phyloP scores from a whole-genome alignment of 148 eudicot genomes.

The Vaccinium vitisidaea region DNA sequence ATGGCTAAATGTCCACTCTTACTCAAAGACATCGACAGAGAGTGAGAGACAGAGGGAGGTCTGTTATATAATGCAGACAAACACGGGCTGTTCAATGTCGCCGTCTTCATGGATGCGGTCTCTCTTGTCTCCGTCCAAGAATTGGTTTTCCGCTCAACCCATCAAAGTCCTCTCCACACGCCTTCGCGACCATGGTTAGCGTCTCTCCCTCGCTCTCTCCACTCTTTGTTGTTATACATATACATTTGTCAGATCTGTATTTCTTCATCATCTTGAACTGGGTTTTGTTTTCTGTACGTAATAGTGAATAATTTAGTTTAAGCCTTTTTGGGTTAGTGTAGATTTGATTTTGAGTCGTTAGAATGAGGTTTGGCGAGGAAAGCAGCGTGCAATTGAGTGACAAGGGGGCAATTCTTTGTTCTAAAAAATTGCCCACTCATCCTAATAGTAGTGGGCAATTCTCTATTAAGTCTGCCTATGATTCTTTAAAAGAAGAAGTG shows the following conservation, averaged over 20 bases:
- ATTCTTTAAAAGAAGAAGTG: too few relatives aligned
- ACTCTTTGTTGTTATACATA: background rate
- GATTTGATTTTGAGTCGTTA: background rate
- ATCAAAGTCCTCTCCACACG: constrained; percentile 16
- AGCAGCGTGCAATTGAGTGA: background rate
- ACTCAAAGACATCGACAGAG: background rate
- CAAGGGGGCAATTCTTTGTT: too few relatives aligned
- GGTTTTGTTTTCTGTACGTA: background rate
- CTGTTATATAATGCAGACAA: background rate
- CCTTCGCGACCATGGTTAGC: constrained; percentile 23
- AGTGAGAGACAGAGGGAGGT: background rate
- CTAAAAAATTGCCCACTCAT: too few relatives aligned
- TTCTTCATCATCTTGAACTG: background rate
- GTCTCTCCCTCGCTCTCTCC: background rate
- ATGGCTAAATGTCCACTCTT: background rate
- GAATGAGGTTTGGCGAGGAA: background rate
- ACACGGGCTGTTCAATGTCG: constrained; percentile 9
- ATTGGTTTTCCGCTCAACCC: constrained; percentile 6
- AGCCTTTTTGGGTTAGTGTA: background rate
- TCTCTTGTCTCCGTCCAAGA: constrained; percentile 22
- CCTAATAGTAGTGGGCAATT: too few relatives aligned
- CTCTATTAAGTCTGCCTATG: too few relatives aligned
- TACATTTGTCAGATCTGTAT: background rate
- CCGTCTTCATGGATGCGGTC: constrained; percentile 24
- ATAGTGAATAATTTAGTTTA: background rate